Conservation (phyloP, 306 rosid species). For the Vicia faba region DNA sequence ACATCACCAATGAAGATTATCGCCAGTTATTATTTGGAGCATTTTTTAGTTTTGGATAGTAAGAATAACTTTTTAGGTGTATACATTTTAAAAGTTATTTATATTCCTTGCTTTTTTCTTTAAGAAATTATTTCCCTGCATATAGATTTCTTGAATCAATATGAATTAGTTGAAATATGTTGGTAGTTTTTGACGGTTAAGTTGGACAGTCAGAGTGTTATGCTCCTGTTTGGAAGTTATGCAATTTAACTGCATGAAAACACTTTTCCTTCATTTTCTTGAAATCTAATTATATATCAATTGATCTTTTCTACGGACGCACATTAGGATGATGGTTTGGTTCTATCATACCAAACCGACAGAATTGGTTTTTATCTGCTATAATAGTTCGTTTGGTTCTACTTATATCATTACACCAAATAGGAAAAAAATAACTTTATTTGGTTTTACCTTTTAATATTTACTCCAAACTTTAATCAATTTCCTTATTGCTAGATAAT, state of each 20-base stretch:
- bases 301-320: conserved; percentile 12
- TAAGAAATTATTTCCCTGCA: neutral
- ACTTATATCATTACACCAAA: neutral
- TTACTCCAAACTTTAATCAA: neutral
- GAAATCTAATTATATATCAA: neutral
- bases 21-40: conserved; percentile 6
- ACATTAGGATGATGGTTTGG: conserved; percentile 6
- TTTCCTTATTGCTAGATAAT: conserved; percentile 13
- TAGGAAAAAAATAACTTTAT: neutral
- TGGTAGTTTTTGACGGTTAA: conserved; percentile 13
- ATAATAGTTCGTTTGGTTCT: neutral
- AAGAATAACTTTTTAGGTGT: conserved; percentile 20
- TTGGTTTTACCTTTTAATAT: conserved; percentile 13
- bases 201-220: neutral
- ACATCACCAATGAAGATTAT: conserved; percentile 8
- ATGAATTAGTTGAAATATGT: neutral
- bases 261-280: conserved; percentile 20
- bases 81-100: conserved; percentile 21
- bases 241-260: conserved; percentile 1
- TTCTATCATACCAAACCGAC: conserved; percentile 23
- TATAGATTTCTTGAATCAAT: conserved; percentile 16
- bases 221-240: conserved; percentile 18
- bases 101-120: neutral
- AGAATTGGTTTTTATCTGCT: neutral
- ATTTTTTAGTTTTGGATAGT: conserved; percentile 15